Percentiles rank a stretch among this genome's conserved stretches.
Conservation (phyloP, 148 eudicot genomes). For the Drosera capensis region DNA sequence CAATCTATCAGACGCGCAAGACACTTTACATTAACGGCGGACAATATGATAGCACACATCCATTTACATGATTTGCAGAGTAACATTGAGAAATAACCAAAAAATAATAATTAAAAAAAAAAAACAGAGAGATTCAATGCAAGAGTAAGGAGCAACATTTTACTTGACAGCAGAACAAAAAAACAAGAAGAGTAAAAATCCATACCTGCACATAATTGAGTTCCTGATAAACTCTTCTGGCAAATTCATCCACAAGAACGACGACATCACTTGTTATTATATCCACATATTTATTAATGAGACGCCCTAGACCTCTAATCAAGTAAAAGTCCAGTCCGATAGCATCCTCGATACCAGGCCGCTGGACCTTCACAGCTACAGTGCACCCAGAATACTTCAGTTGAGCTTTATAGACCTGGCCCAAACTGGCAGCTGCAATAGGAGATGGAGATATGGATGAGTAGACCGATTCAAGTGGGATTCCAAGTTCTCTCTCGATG, state of each 20-base stretch:
- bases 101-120: not conserved
- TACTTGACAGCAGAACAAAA: too few species aligned
- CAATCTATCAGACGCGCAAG: too few species aligned
- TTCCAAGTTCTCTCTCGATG: conserved; percentile 77
- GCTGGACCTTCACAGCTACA: conserved; percentile 98
- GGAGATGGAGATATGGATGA: conserved; percentile 80
- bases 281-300: conserved; percentile 81
- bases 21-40: too few species aligned
- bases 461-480: conserved; percentile 67
- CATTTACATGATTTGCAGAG: too few species aligned
- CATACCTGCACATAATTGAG: conserved; percentile 92
- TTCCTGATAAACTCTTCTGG: conserved; percentile 95
- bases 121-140: not conserved
- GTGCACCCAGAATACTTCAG: conserved; percentile 71
- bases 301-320: conserved; percentile 74
- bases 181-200: conserved; percentile 2
- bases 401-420: conserved; percentile 96
- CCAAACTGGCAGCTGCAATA: conserved; percentile 98
- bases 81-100: too few species aligned
- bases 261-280: conserved; percentile 77
- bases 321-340: conserved; percentile 90
- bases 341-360: conserved; percentile 97
- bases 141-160: too few species aligned
- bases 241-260: conserved; percentile 96
- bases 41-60: too few species aligned